These are phyloP conservation scores for Scutellaria baicalensis DNA, from an alignment of 257 asterid species.

Conservation along the genomic window DNA sequence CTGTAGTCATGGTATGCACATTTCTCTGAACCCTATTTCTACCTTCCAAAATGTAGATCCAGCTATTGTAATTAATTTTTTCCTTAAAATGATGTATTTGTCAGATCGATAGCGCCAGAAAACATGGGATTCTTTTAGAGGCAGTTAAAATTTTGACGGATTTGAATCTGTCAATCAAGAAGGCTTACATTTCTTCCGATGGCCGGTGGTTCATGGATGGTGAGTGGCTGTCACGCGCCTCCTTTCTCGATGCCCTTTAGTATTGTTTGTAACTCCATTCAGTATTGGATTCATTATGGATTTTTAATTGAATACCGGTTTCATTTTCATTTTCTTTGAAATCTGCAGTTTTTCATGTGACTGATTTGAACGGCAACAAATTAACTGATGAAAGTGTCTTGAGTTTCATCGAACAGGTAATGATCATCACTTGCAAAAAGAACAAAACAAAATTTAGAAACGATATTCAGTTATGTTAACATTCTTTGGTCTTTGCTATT, in stretches of 20 bases:
- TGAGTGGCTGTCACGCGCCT: slow-evolving; percentile 30
- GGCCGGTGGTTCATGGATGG: slow-evolving; percentile 99
- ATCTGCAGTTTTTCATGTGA: slow-evolving; percentile 90
- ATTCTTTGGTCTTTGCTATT: too few species aligned
- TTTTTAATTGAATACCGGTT: slow-evolving; percentile 27
- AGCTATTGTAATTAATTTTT: neutral
- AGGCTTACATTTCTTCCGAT: slow-evolving; percentile 90
- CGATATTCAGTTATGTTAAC: too few species aligned
- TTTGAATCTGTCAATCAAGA: slow-evolving; percentile 82
- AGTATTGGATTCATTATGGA: neutral
- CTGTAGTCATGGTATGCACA: slow-evolving; percentile 63
- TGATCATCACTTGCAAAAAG: neutral
- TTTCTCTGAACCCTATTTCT: neutral
- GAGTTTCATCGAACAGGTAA: slow-evolving; percentile 84
- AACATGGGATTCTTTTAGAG: slow-evolving; percentile 84
- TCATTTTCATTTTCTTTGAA: neutral
- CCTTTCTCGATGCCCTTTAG: too few species aligned
- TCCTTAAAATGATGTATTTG: neutral
- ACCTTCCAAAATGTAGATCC: neutral
- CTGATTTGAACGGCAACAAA: slow-evolving; percentile 84
- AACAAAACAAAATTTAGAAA: too few species aligned
- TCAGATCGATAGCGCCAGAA: slow-evolving; percentile 89
- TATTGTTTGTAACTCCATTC: neutral
- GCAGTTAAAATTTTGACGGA: slow-evolving; percentile 93
- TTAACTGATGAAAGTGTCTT: slow-evolving; percentile 80